Percentiles rank a stretch among this genome's conserved stretches.
phyloP scores from a whole-genome alignment of 2,329 filamentous ascomycete genomes.

The Didymella exigua region DNA sequence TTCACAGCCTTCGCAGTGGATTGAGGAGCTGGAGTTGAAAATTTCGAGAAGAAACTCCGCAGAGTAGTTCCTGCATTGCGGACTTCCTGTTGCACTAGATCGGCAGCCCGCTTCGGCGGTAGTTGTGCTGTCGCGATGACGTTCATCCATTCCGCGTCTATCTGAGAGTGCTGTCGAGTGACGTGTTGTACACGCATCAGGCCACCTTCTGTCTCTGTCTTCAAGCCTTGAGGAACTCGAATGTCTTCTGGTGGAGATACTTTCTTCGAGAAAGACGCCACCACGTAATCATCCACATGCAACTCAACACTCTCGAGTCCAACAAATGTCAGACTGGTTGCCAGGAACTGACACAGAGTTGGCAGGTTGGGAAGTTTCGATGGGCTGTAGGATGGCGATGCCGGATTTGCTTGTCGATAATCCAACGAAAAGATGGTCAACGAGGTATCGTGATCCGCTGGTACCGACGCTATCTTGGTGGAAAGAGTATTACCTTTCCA shows the following conservation, averaged over 20 bases:
- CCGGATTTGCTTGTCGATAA: conserved; percentile 77
- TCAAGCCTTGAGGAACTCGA: conserved; percentile 76
- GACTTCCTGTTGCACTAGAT: conserved; percentile 44
- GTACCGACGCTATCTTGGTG: conserved; percentile 80
- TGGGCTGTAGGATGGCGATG: conserved; percentile 46
- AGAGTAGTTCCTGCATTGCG: conserved; percentile 44
- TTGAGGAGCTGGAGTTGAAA: conserved; percentile 34
- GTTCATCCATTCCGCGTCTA: conserved; percentile 88
- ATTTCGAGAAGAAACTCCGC: conserved; percentile 50
- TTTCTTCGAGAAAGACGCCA: conserved; percentile 82
- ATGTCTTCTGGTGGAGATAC: conserved; percentile 77
- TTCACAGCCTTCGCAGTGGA: conserved; percentile 29
- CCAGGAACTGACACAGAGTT: conserved; percentile 87
- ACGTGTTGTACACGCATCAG: conserved; percentile 86
- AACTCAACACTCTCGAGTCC: conserved; percentile 86
- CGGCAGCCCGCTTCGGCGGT: conserved; percentile 42
- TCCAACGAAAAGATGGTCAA: conserved; percentile 94
- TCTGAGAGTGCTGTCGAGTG: conserved; percentile 84
- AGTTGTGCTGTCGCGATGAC: conserved; percentile 82
- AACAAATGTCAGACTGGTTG: conserved; percentile 95
- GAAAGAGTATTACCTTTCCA: conserved; percentile 99
- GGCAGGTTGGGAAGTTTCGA: conserved; percentile 86
- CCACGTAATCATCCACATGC: conserved; percentile 84
- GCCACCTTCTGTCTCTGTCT: conserved; percentile 81
- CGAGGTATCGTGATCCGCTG: conserved; percentile 66